Evolutionary conservation across 768 basidiomycete species (phyloP).

Genomic region (Boletus vermiculosoides): DNA sequence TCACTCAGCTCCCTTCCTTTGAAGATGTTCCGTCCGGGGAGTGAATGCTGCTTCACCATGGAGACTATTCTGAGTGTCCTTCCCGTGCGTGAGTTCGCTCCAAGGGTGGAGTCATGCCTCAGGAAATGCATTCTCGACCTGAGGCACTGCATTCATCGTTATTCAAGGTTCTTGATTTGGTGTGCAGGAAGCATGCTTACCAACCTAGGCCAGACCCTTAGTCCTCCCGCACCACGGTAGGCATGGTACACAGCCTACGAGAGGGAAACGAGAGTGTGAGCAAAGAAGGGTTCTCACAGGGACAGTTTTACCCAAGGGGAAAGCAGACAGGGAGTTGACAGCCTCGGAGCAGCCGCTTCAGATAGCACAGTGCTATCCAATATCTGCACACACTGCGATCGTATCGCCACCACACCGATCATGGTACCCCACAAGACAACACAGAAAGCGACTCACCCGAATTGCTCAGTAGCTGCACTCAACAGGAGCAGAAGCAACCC

Average conservation of each 20-base stretch:
- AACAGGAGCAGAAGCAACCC: slow-evolving; percentile 27
- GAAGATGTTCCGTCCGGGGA: slow-evolving; percentile 57
- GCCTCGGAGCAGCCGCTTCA: not conserved
- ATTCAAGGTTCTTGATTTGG: slow-evolving; percentile 15
- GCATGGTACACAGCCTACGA: slow-evolving; percentile 71
- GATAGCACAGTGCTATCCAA: not conserved
- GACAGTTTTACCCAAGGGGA: not conserved
- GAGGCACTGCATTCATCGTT: slow-evolving; percentile 10
- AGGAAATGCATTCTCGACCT: slow-evolving; percentile 80
- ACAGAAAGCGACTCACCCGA: slow-evolving; percentile 5
- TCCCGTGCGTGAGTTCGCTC: slow-evolving; percentile 58
- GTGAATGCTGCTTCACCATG: slow-evolving; percentile 36
- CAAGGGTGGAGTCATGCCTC: slow-evolving; percentile 82
- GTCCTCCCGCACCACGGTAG: slow-evolving; percentile 79
- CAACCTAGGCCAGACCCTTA: slow-evolving; percentile 70
- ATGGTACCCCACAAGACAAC: slow-evolving; percentile 1
- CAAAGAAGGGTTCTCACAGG: not conserved
- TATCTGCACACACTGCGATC: slow-evolving; percentile 6
- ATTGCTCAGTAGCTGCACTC: not conserved
- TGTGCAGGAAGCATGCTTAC: slow-evolving; percentile 16
- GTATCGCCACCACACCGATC: slow-evolving; percentile 12
- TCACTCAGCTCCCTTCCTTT: slow-evolving; percentile 67
- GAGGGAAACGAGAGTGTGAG: slow-evolving; percentile 41
- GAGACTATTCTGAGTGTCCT: slow-evolving; percentile 32
- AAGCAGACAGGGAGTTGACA: not conserved